phyloP scores from a whole-genome alignment of 208 protist genomes.

The Acanthamoeba rhysodes region DNA sequence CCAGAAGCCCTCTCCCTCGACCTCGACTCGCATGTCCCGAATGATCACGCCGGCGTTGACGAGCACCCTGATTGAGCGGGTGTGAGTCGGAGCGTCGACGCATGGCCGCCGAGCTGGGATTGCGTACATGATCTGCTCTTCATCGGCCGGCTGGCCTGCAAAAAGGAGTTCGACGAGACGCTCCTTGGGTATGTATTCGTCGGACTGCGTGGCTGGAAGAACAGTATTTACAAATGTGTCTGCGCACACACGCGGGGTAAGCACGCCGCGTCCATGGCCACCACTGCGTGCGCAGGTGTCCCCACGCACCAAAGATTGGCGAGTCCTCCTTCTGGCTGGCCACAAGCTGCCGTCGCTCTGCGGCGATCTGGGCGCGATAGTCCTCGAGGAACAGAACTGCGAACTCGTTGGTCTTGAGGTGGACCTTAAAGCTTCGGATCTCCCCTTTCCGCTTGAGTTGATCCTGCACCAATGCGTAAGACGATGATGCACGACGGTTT shows the following conservation, averaged over 20 bases:
- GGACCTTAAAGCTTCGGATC: constrained; percentile 41
- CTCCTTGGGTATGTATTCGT: constrained; percentile 59
- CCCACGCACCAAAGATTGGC: constrained; percentile 9
- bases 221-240: constrained; percentile 45
- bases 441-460: constrained; percentile 19
- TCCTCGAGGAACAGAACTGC: constrained; percentile 28
- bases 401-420: constrained; percentile 44
- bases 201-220: neutral
- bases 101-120: neutral
- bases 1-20: constrained; percentile 42
- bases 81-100: neutral
- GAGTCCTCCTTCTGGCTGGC: neutral
- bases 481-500: neutral
- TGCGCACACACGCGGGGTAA: neutral
- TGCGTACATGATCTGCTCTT: constrained; percentile 50
- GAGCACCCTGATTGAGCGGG: neutral
- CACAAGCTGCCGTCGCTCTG: neutral
- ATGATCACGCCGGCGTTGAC: constrained; percentile 58
- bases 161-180: constrained; percentile 49
- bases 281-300: neutral
- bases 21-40: constrained; percentile 1
- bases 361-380: constrained; percentile 5
- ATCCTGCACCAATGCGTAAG: neutral
- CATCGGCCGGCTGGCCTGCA: neutral
- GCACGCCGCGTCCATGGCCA: neutral